phyloP scores from a whole-genome alignment of 1,139 yeast genomes.

The Pichia sp. region DNA sequence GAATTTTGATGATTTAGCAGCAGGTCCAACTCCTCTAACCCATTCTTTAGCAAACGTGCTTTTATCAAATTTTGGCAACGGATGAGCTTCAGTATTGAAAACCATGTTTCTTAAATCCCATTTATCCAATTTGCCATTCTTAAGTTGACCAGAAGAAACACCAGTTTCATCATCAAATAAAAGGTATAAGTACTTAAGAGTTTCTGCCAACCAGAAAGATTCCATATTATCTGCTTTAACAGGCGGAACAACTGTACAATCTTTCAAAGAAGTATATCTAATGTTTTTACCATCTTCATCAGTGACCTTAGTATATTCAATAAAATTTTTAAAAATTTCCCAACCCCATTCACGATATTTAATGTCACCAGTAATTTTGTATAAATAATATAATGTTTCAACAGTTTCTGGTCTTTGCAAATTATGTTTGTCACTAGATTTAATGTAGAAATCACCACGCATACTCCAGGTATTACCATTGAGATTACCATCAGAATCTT shows the following conservation, averaged over 20 bases:
- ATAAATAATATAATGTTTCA: conserved; percentile 77
- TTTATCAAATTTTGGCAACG: conserved; percentile 67
- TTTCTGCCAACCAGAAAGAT: conserved; percentile 92
- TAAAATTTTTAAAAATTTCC: conserved; percentile 71
- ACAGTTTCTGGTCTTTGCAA: conserved; percentile 93
- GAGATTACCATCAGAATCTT: conserved; percentile 14
- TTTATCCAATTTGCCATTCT: conserved; percentile 36
- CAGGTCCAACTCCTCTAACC: conserved; percentile 28
- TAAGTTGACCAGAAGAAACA: conserved; percentile 5
- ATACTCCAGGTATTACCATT: conserved; percentile 15
- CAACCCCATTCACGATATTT: conserved; percentile 89
- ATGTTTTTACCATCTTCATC: conserved; percentile 41
- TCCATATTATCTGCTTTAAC: conserved; percentile 69
- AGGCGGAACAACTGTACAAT: conserved; percentile 55
- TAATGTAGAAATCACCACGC: conserved; percentile 45
- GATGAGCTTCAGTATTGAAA: conserved; percentile 92
- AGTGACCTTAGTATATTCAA: conserved; percentile 50
- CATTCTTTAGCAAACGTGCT: conserved; percentile 61
- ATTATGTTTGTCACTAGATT: conserved; percentile 71
- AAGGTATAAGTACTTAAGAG: conserved; percentile 79
- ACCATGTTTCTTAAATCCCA: conserved; percentile 42
- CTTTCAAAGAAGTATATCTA: conserved; percentile 62
- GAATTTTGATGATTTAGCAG: too few species aligned
- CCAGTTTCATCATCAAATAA: conserved; percentile 63
- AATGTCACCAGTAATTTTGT: conserved; percentile 73